Percentiles rank a stretch among this genome's conserved stretches.
Conservation (phyloP, 208 protist species). For the Tetramitus jugosus region DNA sequence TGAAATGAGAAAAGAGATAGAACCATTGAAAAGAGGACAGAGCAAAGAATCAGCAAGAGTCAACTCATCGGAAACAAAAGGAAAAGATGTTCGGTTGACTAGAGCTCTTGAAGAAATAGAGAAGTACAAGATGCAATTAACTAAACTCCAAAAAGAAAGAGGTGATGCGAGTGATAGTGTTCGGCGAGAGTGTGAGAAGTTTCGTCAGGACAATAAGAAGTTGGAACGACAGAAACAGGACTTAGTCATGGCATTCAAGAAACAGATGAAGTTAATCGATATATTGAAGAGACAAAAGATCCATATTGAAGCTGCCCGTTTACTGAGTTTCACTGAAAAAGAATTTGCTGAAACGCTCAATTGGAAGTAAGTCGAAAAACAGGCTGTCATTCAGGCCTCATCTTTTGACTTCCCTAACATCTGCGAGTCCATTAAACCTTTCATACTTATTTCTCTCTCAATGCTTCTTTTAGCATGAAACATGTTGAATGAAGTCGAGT, state of each 20-base stretch:
- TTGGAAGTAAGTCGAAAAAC: too few species aligned
- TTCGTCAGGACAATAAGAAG: conserved; percentile 40
- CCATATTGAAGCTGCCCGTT: conserved; percentile 64
- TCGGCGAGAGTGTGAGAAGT: conserved; percentile 1
- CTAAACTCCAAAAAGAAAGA: neutral
- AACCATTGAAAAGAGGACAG: neutral
- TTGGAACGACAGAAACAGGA: conserved; percentile 60
- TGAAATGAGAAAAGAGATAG: conserved; percentile 1
- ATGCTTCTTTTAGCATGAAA: too few species aligned
- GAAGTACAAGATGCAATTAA: neutral
- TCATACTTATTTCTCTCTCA: too few species aligned
- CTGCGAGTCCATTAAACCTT: too few species aligned
- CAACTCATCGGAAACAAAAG: neutral
- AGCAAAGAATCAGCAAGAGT: neutral
- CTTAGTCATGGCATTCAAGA: conserved; percentile 63
- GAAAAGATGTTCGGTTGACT: neutral
- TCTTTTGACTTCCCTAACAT: too few species aligned
- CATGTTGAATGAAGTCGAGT: too few species aligned
- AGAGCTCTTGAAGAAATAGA: conserved; percentile 19
- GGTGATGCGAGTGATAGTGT: neutral
- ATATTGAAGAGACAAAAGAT: conserved; percentile 79
- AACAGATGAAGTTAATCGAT: conserved; percentile 80
- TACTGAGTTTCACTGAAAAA: conserved; percentile 65
- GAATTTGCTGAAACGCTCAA: conserved; percentile 61
- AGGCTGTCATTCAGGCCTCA: too few species aligned